These are phyloP conservation scores for Trichothecium sympodiale DNA, from an alignment of 2,329 filamentous ascomycete species.

Conservation along the genomic window DNA sequence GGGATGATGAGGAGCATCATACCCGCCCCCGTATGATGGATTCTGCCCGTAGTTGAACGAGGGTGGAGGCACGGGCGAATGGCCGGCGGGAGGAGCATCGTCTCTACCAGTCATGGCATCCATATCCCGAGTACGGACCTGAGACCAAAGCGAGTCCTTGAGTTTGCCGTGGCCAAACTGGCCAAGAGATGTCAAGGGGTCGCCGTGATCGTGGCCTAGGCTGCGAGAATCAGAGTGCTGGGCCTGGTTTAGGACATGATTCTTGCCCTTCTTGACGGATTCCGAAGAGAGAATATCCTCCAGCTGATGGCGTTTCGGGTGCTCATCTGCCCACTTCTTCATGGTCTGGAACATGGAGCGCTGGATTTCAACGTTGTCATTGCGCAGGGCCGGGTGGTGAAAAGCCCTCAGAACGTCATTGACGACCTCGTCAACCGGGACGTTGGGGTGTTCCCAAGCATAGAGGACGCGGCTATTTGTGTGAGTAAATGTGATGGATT, in stretches of 20 bases:
- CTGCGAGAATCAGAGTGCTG: slow-evolving; percentile 16
- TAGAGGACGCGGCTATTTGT: slow-evolving; percentile 62
- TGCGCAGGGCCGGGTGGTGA: slow-evolving; percentile 78
- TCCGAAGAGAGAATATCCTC: slow-evolving; percentile 71
- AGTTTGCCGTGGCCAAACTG: slow-evolving; percentile 45
- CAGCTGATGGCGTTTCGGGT: slow-evolving; percentile 55
- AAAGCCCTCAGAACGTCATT: slow-evolving; percentile 74
- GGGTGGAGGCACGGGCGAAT: slow-evolving; percentile 14
- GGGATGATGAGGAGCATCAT: slow-evolving; percentile 20
- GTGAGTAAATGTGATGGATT: slow-evolving; percentile 1
- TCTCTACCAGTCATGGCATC: slow-evolving; percentile 41
- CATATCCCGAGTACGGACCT: slow-evolving; percentile 48
- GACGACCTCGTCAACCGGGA: slow-evolving; percentile 73
- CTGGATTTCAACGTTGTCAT: slow-evolving; percentile 69
- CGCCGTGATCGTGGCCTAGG: slow-evolving; percentile 28
- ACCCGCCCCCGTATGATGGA: slow-evolving; percentile 14
- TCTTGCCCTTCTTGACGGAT: slow-evolving; percentile 72
- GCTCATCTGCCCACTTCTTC: slow-evolving; percentile 64
- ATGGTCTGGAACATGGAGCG: slow-evolving; percentile 83
- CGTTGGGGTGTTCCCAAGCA: slow-evolving; percentile 81
- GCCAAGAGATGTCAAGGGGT: slow-evolving; percentile 25
- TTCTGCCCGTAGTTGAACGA: slow-evolving; percentile 31
- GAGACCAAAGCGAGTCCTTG: slow-evolving; percentile 47
- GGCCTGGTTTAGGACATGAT: slow-evolving; percentile 48
- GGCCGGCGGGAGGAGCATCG: slow-evolving; percentile 23